phyloP scores from a whole-genome alignment of 306 rosid genomes.

The Ammopiptanthus mongolicus region DNA sequence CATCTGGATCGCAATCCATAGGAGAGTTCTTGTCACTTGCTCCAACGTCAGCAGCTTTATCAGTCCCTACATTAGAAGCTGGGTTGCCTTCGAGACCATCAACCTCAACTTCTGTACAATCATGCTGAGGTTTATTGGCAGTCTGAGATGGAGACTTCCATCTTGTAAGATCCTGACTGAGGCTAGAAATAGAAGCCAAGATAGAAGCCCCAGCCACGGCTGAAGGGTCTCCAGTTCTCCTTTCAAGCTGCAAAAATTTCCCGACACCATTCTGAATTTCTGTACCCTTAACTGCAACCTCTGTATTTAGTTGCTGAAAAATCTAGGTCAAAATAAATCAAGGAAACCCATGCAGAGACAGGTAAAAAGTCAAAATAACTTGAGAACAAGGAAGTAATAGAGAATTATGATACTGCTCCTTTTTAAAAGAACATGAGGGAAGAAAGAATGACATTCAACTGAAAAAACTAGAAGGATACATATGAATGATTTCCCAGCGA shows the following conservation, averaged over 20 bases:
- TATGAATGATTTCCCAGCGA: conserved; percentile 69
- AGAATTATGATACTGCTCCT: neutral
- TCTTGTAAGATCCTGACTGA: conserved; percentile 60
- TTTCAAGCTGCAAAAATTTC: conserved; percentile 60
- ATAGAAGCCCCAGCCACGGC: conserved; percentile 98
- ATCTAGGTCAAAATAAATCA: conserved; percentile 58
- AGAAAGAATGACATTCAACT: neutral
- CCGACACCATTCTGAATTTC: conserved; percentile 65
- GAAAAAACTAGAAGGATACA: conserved; percentile 69
- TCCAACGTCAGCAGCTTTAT: conserved; percentile 71
- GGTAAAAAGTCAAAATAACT: neutral
- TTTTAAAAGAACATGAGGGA: neutral
- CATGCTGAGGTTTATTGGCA: conserved; percentile 54
- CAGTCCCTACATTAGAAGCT: conserved; percentile 47
- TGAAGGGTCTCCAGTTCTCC: conserved; percentile 86
- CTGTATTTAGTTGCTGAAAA: conserved; percentile 65
- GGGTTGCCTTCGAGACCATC: conserved; percentile 66
- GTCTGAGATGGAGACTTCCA: conserved; percentile 75
- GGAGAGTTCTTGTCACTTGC: conserved; percentile 53
- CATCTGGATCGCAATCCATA: conserved; percentile 66
- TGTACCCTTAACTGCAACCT: conserved; percentile 59
- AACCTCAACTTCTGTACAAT: conserved; percentile 68
- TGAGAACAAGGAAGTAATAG: neutral
- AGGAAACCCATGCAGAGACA: conserved; percentile 36
- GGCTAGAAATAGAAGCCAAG: conserved; percentile 81